Evolutionary conservation across 208 protist species (phyloP).

Genomic region (Strigomonas culicis): DNA sequence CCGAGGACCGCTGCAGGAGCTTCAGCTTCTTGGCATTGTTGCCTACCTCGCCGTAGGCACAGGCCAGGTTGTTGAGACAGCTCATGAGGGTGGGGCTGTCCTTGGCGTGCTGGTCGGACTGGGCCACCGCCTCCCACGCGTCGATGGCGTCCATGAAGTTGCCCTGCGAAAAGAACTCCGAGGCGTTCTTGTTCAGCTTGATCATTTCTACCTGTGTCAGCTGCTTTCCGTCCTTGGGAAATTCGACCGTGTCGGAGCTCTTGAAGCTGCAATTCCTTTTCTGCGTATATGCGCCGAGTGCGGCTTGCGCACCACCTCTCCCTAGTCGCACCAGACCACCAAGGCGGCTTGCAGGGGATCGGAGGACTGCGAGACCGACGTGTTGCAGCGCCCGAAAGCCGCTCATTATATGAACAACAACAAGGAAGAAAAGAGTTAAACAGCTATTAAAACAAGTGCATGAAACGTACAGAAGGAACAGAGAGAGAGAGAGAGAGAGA

Average conservation of each 20-base stretch:
- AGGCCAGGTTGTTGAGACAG: slow-evolving; percentile 87
- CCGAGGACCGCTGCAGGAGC: slow-evolving; percentile 60
- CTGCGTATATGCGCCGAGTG: too few species aligned
- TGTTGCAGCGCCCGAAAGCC: too few species aligned
- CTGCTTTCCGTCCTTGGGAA: slow-evolving; percentile 10
- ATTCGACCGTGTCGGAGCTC: not conserved
- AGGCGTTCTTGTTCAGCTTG: slow-evolving; percentile 57
- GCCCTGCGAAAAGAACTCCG: slow-evolving; percentile 50
- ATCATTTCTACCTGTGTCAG: slow-evolving; percentile 36
- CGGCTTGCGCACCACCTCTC: too few species aligned
- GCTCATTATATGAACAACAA: too few species aligned
- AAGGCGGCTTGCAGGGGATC: too few species aligned
- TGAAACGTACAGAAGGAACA: not conserved
- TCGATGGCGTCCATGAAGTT: slow-evolving; percentile 66
- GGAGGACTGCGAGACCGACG: too few species aligned
- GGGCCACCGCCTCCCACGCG: slow-evolving; percentile 58
- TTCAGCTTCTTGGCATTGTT: slow-evolving; percentile 66
- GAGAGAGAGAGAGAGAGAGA: not conserved
- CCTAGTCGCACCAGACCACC: too few species aligned
- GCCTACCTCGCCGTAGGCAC: slow-evolving; percentile 79
- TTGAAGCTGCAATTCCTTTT: too few species aligned
- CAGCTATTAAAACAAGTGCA: not conserved
- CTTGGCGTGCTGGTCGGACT: slow-evolving; percentile 33
- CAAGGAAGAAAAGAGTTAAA: slow-evolving; percentile 3
- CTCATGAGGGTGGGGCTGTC: slow-evolving; percentile 71